Percentiles rank a stretch among this genome's conserved stretches.
phyloP scores from a whole-genome alignment of 352 stramenopile species.

The Albugo candida region DNA sequence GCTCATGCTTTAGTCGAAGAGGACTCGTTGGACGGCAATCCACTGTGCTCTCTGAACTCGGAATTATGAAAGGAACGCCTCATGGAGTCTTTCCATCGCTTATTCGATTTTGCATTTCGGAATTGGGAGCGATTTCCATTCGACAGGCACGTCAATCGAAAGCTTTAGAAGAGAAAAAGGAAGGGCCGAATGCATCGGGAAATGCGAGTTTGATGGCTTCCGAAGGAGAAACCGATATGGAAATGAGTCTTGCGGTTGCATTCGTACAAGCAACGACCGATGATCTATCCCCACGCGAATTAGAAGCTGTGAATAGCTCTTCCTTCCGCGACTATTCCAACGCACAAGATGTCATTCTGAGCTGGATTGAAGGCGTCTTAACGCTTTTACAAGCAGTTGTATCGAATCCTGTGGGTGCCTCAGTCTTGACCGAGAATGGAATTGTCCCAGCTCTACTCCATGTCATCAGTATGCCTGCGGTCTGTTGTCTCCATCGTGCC shows the following conservation, averaged over 20 bases:
- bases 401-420: constrained; percentile 46
- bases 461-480: constrained; percentile 35
- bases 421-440: constrained; percentile 67
- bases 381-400: constrained; percentile 51
- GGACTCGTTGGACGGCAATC: constrained; percentile 34
- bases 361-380: constrained; percentile 65
- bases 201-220: constrained; percentile 3
- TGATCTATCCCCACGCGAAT: constrained; percentile 39
- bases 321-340: constrained; percentile 28
- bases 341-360: constrained; percentile 28
- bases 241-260: constrained; percentile 72
- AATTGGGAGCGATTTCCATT: constrained; percentile 23
- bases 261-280: constrained; percentile 78
- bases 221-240: constrained; percentile 56
- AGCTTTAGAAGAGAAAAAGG: not conserved
- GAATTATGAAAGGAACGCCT: constrained; percentile 53
- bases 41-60: constrained; percentile 51
- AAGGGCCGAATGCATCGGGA: not conserved
- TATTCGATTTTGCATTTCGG: constrained; percentile 56
- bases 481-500: constrained; percentile 37
- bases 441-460: constrained; percentile 64
- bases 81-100: constrained; percentile 69
- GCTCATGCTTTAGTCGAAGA: not conserved
- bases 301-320: constrained; percentile 24
- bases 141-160: not conserved